Percentiles rank a stretch among this genome's conserved stretches.
Evolutionary conservation across 345 rosid species (phyloP).

Genomic region (Chamaenerion angustifolium): DNA sequence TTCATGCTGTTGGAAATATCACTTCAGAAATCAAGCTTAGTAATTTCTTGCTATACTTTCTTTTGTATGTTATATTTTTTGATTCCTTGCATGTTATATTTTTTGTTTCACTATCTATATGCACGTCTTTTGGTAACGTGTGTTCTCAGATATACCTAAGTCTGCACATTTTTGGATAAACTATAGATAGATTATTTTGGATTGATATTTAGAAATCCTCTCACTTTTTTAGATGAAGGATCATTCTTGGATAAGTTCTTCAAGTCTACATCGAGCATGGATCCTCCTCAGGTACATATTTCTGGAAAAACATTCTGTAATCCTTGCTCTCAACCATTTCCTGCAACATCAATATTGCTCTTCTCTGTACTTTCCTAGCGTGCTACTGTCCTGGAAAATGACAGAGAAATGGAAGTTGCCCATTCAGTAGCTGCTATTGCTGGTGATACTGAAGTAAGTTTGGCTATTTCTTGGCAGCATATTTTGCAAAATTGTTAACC

Average conservation of each 20-base stretch:
- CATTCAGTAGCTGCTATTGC: conserved; percentile 80
- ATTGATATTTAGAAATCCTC: too few relatives aligned
- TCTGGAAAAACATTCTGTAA: not conserved
- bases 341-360: not conserved
- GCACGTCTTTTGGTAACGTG: too few relatives aligned
- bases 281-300: conserved; percentile 49
- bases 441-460: conserved; percentile 64
- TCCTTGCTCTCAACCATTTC: conserved; percentile 1
- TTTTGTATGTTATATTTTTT: not conserved
- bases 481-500: too few relatives aligned
- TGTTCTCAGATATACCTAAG: too few relatives aligned
- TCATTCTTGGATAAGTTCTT: conserved; percentile 74
- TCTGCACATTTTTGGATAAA: too few relatives aligned
- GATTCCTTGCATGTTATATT: not conserved
- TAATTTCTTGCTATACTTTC: conserved; percentile 20
- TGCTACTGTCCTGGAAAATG: conserved; percentile 64
- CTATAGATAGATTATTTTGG: too few relatives aligned
- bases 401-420: conserved; percentile 73
- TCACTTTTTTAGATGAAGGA: conserved; percentile 36
- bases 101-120: too few relatives aligned
- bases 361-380: conserved; percentile 25
- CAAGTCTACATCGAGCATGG: conserved; percentile 63
- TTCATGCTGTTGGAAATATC: conserved; percentile 84
- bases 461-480: not conserved
- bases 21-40: conserved; percentile 61